These are phyloP conservation scores for Marsdenia floribunda DNA, from an alignment of 257 asterid genomes.

Conservation along the genomic window DNA sequence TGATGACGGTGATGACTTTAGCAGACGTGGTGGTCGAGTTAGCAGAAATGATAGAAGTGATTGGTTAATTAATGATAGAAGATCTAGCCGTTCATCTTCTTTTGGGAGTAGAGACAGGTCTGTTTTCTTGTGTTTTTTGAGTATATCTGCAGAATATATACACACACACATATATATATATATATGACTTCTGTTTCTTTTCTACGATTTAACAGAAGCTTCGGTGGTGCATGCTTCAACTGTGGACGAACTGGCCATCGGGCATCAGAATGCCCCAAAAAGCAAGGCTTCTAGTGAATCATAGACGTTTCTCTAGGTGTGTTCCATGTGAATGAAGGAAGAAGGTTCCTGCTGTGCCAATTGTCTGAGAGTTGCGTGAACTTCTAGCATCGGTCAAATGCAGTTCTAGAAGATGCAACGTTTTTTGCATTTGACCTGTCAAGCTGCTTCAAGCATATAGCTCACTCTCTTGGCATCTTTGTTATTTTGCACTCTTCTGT, in stretches of 20 bases:
- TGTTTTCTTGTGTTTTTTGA: constrained; percentile 11
- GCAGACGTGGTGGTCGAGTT: constrained; percentile 37
- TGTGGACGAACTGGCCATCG: constrained; percentile 85
- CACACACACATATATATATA: too few species aligned
- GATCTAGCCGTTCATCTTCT: constrained; percentile 45
- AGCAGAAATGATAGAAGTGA: constrained; percentile 60
- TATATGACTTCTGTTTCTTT: too few species aligned
- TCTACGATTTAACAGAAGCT: constrained; percentile 34
- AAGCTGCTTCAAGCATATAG: not conserved
- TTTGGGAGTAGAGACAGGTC: constrained; percentile 55
- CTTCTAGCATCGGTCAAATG: constrained; percentile 3
- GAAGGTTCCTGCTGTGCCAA: constrained; percentile 10
- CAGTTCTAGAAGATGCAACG: constrained; percentile 9
- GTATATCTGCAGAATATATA: not conserved
- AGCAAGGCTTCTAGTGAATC: constrained; percentile 36
- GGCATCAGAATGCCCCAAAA: constrained; percentile 85
- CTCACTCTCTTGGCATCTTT: constrained; percentile 1
- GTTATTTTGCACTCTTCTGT: not conserved
- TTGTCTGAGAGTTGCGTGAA: not conserved
- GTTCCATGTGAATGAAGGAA: not conserved
- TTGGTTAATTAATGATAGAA: constrained; percentile 66
- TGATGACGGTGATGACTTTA: constrained; percentile 31
- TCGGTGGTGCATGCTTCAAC: constrained; percentile 84
- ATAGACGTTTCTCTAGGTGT: not conserved
- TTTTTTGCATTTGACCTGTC: not conserved